Evolutionary conservation across 2,329 filamentous ascomycete species (phyloP).

Genomic region (Colletotrichum sp.): DNA sequence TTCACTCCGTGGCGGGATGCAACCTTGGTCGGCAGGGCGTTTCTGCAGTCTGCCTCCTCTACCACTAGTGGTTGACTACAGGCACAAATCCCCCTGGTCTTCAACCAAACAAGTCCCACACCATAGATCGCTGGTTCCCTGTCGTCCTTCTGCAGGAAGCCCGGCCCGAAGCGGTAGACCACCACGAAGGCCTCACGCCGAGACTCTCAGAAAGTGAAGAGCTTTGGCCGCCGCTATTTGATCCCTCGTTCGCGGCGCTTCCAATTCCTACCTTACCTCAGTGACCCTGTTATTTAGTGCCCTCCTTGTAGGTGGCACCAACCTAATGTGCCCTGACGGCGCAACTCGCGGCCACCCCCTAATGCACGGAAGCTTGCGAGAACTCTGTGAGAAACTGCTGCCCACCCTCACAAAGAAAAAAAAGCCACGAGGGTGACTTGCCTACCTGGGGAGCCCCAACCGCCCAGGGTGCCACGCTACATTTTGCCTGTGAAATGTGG

Average conservation of each 20-base stretch:
- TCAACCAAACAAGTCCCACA: neutral
- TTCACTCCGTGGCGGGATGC: neutral
- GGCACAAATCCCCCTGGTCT: neutral
- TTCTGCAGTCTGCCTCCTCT: neutral
- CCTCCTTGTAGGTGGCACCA: neutral
- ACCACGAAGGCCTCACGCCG: neutral
- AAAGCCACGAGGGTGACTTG: neutral
- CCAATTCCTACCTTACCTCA: neutral
- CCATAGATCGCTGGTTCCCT: neutral
- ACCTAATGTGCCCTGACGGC: neutral
- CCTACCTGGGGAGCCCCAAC: slow-evolving; percentile 1
- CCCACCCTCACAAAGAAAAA: neutral
- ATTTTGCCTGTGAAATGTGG: neutral
- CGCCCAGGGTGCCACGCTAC: slow-evolving; percentile 17
- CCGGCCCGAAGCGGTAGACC: slow-evolving; percentile 1
- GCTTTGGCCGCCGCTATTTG: neutral
- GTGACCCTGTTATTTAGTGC: neutral
- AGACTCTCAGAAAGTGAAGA: neutral
- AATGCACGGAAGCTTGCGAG: neutral
- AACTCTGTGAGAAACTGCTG: neutral
- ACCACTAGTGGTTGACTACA: neutral
- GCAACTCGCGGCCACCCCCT: neutral
- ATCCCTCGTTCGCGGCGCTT: neutral
- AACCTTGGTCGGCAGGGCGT: neutral
- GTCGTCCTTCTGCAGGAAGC: neutral